A percentile compares a stretch with the other conserved stretches of the same genome.
Conservation (phyloP, 1,139 yeast species). For the Hemisphaericaspora xylanilytica region DNA sequence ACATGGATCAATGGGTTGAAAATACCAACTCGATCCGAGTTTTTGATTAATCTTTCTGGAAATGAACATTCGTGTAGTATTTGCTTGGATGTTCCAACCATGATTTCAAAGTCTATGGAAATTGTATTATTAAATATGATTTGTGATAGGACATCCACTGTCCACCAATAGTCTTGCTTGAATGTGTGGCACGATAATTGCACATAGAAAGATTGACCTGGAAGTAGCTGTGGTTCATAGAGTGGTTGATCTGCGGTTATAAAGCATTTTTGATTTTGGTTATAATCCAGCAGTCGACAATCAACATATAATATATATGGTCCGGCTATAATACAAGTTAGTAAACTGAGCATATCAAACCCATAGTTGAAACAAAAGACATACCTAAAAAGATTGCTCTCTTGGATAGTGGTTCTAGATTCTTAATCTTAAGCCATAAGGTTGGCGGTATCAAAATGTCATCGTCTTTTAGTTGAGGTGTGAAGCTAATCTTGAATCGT, state of each 20-base stretch:
- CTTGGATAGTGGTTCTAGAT: slow-evolving; percentile 69
- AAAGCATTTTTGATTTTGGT: slow-evolving; percentile 50
- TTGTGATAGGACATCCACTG: slow-evolving; percentile 82
- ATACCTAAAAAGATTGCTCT: slow-evolving; percentile 72
- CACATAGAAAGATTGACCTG: slow-evolving; percentile 60
- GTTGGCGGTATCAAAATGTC: slow-evolving; percentile 23
- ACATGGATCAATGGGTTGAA: slow-evolving; percentile 37
- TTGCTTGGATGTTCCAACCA: slow-evolving; percentile 52
- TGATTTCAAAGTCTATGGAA: slow-evolving; percentile 66
- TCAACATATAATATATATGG: slow-evolving; percentile 90
- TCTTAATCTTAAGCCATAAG: slow-evolving; percentile 66
- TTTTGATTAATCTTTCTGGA: slow-evolving; percentile 23
- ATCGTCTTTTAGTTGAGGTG: slow-evolving; percentile 25
- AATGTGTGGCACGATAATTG: slow-evolving; percentile 41
- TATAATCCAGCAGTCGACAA: slow-evolving; percentile 63
- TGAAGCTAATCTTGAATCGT: slow-evolving; percentile 33
- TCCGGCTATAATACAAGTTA: slow-evolving; percentile 48
- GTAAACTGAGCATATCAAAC: too few relatives aligned
- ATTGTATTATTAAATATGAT: slow-evolving; percentile 72
- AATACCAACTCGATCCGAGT: slow-evolving; percentile 33
- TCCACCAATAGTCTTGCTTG: slow-evolving; percentile 60
- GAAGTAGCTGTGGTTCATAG: slow-evolving; percentile 64
- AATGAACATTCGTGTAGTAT: slow-evolving; percentile 38
- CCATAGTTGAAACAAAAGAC: not conserved
- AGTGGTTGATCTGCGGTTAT: slow-evolving; percentile 68